Evolutionary conservation across 2,329 filamentous ascomycete species (phyloP), one percentile per base, ranked within the genome.

Genomic region (Diaporthe sp.): DNA sequence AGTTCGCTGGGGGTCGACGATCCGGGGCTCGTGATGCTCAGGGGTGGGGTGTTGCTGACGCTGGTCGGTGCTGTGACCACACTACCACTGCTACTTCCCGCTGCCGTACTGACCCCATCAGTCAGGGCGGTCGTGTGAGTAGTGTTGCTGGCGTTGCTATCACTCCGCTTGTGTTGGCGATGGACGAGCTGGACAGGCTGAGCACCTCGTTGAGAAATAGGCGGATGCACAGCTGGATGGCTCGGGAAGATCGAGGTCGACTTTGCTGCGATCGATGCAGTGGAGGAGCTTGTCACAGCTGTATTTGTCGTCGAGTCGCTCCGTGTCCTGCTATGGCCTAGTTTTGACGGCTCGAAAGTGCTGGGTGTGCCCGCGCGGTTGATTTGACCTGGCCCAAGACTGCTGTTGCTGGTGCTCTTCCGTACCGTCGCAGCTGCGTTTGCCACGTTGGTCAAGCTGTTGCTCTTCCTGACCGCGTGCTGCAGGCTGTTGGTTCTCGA

Each of bases 401-500:
- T 74, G 42, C 51, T 75, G 27, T 71, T 61, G 39, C 72, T 74
- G 61, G 47, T 74, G 39, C 70, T 75, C 56, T 73, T 71, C 17
- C 70, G 70, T 17, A 63, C 58, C n/a, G 56, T 37, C 17, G 55
- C 44, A 58, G 55, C 37, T 25, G 30, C 30, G 63, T 37, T 58
- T 6, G 61, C 30, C 22, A 59, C 27, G 63, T 69, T 73, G 30
- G 61, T 73, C 37, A 69, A 6, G 27, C 71, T 73, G 63, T 56
- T 73, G 27, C 61, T 73, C 39, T 68, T 73, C 42, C 71, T 70
- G 37, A 80, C 70, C 27, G 72, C 74, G 3, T 80, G 78, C 1
- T 77, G 76, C 12, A 79, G 68, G 73, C 77, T 75, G 47, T 71
- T 76, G 61, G 63, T 75, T 19, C 73, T 70, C 35, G 70, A 63